Base-by-base conservation (phyloP, 2,329 filamentous ascomycete genomes). In the Boeremia lycopersici region DNA sequence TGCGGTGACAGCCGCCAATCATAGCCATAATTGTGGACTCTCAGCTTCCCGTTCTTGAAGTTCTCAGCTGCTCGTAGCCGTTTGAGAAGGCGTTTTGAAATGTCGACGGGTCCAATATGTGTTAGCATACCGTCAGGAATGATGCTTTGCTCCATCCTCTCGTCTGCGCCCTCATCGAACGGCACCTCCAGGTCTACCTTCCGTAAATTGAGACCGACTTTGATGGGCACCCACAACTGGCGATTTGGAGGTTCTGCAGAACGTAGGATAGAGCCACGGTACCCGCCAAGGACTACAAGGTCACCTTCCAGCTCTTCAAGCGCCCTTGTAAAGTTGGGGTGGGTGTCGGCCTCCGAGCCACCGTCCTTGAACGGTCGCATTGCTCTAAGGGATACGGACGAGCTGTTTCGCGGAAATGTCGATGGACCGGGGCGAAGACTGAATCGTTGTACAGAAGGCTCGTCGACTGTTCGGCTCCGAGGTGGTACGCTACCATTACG, bases 151-250 rank as follows among this genome's bases (percentile, higher is more conserved):
- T 89, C 86, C 86, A 95, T 95, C 5, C 78, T 83, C 64, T 91
- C 89, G 68, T 97, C 93, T 52, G 96, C 93, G 64, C 92, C 89
- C 2, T 85, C 85, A 12, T 89, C 83, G 4, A 97, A 77, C 0
- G 92, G 93, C 9, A 98, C 88, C 71, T 96, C 91, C 4, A 98
- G 81, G 70, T 98, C 91, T 2, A 93, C 93, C 70, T 95, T 96
- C 50, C 93, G 88, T 57, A 97, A 84, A 64, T 96, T 96, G 45
- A 98, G 78, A 1, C 93, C 93, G 26, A 96, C 88, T 74, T 97
- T 97, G 68, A 97, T 88, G 0, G 93, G 93, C 1, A 96, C 90
- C 93, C 93, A 98, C 0, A 96, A 78, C 70, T 96, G 91, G n/a
- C 91, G 86, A 68, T 93, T 86, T 4, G 90, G 89, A 8, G 89